Base-by-base conservation (phyloP, 805 yeast species). In the Candida michaelii region DNA sequence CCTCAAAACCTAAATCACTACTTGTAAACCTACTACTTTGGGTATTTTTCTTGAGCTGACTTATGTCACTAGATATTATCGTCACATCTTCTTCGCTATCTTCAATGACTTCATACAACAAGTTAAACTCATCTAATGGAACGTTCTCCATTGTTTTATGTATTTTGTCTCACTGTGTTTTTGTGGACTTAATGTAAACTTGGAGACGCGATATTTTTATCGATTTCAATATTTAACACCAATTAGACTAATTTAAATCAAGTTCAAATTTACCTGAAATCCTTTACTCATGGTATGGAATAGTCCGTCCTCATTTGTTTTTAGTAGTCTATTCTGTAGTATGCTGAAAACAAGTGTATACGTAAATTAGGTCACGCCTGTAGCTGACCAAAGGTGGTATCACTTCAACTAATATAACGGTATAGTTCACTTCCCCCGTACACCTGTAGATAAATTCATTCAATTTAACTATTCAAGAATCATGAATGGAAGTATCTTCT, bases 81-180 rank as follows among this genome's bases (percentile, higher is more conserved):
- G 43, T 39, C 15, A 40, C 30, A 15, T 48, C 51, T n/a, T 27
- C 45, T 15, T 48, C 51, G 24, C 51, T 48, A 32, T 45, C 42
- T 35, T 27, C 41, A 24, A 23, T 27, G 10, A 17, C 37, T 35
- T 24, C 27, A 34, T 34, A 34, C 13, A 34, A 32, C 7, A 48
- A 19, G 23, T 45, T 46, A 6, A 46, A 42, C 14, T 46, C 52
- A 38, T 49, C 52, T 25, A 49, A 42, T 12, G 52, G 52, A 11
- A 31, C 45, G 5, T 27, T 21, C 23, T 30, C 39, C 31, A 25
- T 36, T 3, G 9, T 17, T 6, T 21, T 8, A 8, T 21, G 13
- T 11, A 23, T 19, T n/a, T 18, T 39, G 16, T 11, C 5, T 27
- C 9, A 16, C 11, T 23, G 9, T 19, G n/a, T 19, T 15, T 19